Conservation (phyloP, 2,329 filamentous ascomycete species). For the Pseudohalonectria lignicola region DNA sequence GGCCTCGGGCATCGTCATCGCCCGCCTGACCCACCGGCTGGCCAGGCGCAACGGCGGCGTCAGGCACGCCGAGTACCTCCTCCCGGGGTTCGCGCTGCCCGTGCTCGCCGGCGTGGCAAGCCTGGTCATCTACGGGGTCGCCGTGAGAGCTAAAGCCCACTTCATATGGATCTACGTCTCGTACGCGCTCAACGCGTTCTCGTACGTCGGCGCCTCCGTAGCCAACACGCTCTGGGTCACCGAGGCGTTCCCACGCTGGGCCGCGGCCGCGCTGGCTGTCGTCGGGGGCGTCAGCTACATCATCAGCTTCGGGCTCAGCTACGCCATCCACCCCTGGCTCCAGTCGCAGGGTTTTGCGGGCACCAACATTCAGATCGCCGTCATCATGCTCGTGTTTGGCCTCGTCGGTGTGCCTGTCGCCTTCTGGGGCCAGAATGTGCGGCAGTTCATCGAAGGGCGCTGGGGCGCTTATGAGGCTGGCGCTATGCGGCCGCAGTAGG, state of each 20-base stretch:
- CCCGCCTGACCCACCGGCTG: slow-evolving; percentile 10
- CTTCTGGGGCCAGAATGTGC: slow-evolving; percentile 15
- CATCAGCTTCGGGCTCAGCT: slow-evolving; percentile 8
- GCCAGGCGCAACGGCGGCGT: slow-evolving; percentile 13
- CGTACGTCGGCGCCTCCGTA: slow-evolving; percentile 9
- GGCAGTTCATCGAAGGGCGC: slow-evolving; percentile 13
- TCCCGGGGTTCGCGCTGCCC: slow-evolving; percentile 12
- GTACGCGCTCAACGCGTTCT: slow-evolving; percentile 12
- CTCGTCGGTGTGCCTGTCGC: slow-evolving; percentile 12
- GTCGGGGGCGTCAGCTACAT: slow-evolving; percentile 10
- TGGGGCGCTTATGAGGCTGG: slow-evolving; percentile 12
- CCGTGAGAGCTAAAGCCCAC: slow-evolving; percentile 5
- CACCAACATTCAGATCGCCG: slow-evolving; percentile 7
- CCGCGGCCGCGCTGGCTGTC: slow-evolving; percentile 11
- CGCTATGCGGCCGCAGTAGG: slow-evolving; percentile 12
- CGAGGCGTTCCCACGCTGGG: slow-evolving; percentile 15
- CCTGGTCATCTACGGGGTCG: slow-evolving; percentile 10
- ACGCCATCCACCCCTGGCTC: slow-evolving; percentile 7
- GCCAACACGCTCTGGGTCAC: slow-evolving; percentile 14
- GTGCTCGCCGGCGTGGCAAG: slow-evolving; percentile 9
- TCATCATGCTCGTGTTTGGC: slow-evolving; percentile 9
- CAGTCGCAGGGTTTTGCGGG: slow-evolving; percentile 3
- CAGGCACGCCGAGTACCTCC: slow-evolving; percentile 15
- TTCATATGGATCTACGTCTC: slow-evolving; percentile 6
- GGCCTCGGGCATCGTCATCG: slow-evolving; percentile 6